Percentiles rank a stretch among this genome's conserved stretches.
phyloP scores from a whole-genome alignment of 2,329 filamentous ascomycete genomes.

The Nigrospora oryzae region DNA sequence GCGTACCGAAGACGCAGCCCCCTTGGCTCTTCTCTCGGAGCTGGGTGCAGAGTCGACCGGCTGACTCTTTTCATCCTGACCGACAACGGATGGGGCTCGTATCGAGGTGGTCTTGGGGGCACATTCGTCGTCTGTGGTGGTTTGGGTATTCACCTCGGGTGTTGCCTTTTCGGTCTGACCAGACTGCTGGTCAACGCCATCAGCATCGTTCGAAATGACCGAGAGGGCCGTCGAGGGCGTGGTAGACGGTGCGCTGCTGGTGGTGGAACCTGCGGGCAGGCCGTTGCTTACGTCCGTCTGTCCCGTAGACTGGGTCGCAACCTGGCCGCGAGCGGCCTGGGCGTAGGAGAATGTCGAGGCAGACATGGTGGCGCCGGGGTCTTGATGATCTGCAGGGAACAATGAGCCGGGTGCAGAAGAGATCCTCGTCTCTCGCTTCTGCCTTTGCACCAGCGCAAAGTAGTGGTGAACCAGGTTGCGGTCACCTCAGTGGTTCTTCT shows the following conservation, averaged over 20 bases:
- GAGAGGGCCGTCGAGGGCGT: conserved; percentile 24
- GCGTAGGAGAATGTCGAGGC: conserved; percentile 73
- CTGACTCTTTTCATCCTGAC: conserved; percentile 9
- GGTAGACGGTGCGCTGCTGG: conserved; percentile 23
- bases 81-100: conserved; percentile 8
- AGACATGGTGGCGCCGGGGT: conserved; percentile 33
- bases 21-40: conserved; percentile 41
- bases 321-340: conserved; percentile 82
- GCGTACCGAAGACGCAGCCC: conserved; percentile 45
- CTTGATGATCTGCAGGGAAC: background rate
- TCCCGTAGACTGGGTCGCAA: conserved; percentile 26
- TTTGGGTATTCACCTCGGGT: conserved; percentile 3
- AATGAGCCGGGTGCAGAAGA: conserved; percentile 2
- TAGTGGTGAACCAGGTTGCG: too few species aligned
- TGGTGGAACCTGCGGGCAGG: conserved; percentile 23
- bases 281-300: conserved; percentile 14
- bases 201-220: conserved; percentile 24
- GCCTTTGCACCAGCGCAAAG: conserved; percentile 1
- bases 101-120: background rate
- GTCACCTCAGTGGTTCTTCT: too few species aligned
- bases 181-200: conserved; percentile 14
- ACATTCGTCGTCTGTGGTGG: background rate
- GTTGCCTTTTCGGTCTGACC: conserved; percentile 15
- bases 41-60: conserved; percentile 18
- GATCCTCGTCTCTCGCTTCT: background rate